Percentiles rank a stretch among this genome's conserved stretches.
These are phyloP conservation scores for Blastocystis sp. DNA, from an alignment of 352 stramenopile species.

Conservation along the genomic window DNA sequence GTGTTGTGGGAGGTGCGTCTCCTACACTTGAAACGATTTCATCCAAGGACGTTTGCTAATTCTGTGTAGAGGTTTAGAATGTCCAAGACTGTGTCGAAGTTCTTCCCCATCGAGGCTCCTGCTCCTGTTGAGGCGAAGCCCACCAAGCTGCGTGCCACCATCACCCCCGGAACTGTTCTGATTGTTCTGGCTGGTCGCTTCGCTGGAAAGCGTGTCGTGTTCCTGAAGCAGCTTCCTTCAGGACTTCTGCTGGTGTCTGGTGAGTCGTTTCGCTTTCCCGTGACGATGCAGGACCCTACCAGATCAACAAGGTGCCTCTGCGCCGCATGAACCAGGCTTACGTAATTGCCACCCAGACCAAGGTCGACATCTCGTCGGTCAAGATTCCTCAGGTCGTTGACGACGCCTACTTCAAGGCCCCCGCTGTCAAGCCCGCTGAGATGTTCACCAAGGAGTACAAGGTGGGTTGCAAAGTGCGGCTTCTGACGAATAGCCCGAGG, in stretches of 20 bases:
- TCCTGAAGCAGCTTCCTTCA: constrained; percentile 61
- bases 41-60: not conserved
- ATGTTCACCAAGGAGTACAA: constrained; percentile 74
- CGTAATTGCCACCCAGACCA: constrained; percentile 93
- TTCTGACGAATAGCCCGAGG: constrained; percentile 80
- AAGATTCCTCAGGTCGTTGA: constrained; percentile 75
- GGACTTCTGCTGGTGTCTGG: constrained; percentile 68
- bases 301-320: constrained; percentile 93
- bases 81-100: constrained; percentile 54
- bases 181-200: constrained; percentile 90
- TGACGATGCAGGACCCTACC: constrained; percentile 79
- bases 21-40: not conserved
- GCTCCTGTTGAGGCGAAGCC: constrained; percentile 13
- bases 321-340: constrained; percentile 94
- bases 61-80: not conserved
- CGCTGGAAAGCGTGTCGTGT: constrained; percentile 90
- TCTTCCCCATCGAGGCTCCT: constrained; percentile 32
- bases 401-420: constrained; percentile 85
- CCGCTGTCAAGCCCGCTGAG: constrained; percentile 76
- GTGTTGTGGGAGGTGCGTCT: not conserved
- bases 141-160: constrained; percentile 80
- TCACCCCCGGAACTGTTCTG: constrained; percentile 87
- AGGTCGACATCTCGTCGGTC: constrained; percentile 82
- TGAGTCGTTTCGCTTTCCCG: not conserved
- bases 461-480: constrained; percentile 74